A percentile compares a stretch with the other conserved stretches of the same genome.
These are phyloP conservation scores for Aspergillus pseudoterreus DNA, from an alignment of 2,329 filamentous ascomycete genomes.

Conservation along the genomic window DNA sequence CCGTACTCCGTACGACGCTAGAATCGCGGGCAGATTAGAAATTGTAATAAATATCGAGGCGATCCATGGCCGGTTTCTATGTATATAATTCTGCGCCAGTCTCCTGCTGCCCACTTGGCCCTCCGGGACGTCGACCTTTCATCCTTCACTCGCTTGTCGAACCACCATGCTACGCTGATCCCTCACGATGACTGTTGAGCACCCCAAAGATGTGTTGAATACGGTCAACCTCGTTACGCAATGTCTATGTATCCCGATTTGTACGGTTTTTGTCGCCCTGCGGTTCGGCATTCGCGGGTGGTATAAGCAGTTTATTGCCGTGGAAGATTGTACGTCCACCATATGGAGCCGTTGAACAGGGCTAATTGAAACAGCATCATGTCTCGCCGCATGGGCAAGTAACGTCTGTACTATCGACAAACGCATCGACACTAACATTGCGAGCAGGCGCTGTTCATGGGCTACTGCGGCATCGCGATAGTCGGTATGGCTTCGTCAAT, in stretches of 20 bases:
- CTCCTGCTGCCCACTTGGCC: neutral
- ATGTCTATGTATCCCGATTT: conserved; percentile 33
- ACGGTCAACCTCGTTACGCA: conserved; percentile 35
- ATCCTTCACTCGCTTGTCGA: neutral
- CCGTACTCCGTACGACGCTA: neutral
- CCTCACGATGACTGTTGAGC: conserved; percentile 17
- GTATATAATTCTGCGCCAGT: neutral
- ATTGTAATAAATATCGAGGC: neutral
- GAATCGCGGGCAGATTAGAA: neutral
- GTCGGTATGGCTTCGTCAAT: conserved; percentile 15
- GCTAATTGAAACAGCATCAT: conserved; percentile 14
- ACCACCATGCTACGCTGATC: conserved; percentile 5
- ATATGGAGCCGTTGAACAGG: no score
- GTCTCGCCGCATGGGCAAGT: conserved; percentile 21
- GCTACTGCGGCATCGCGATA: conserved; percentile 30
- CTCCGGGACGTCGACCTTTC: neutral
- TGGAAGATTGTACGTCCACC: conserved; percentile 33
- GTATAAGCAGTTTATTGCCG: conserved; percentile 26
- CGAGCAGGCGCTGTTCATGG: conserved; percentile 27
- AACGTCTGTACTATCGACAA: neutral
- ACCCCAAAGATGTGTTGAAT: conserved; percentile 25
- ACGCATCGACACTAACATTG: neutral
- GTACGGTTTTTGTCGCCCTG: conserved; percentile 27
- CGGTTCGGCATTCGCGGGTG: conserved; percentile 29
- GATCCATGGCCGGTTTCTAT: neutral